phyloP scores from a whole-genome alignment of 192 early-diverging fungal genomes.

The Coemansia sp. region DNA sequence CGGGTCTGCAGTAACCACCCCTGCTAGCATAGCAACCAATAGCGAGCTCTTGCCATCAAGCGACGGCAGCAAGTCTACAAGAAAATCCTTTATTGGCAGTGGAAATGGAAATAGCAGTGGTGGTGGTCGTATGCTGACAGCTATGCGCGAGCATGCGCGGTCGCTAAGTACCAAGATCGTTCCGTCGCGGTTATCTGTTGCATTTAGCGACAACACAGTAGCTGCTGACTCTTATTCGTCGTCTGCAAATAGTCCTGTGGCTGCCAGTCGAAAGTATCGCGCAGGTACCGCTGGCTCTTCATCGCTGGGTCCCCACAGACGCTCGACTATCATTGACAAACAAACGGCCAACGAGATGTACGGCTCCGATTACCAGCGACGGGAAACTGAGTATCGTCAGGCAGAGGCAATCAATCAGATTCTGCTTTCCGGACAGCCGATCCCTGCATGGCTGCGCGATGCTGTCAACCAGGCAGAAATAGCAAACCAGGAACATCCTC shows the following conservation, averaged over 20 bases:
- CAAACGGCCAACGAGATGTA: slow-evolving; percentile 26
- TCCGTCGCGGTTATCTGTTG: slow-evolving; percentile 25
- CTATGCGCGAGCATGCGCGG: slow-evolving; percentile 40
- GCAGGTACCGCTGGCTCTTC: slow-evolving; percentile 9
- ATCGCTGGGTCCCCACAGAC: background rate
- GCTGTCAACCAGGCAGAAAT: slow-evolving; percentile 41
- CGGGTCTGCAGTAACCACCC: slow-evolving; percentile 20
- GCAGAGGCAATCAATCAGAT: slow-evolving; percentile 55
- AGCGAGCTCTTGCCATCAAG: slow-evolving; percentile 10
- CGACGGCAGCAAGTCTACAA: background rate
- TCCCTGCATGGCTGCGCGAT: slow-evolving; percentile 49
- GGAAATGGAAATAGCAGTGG: background rate
- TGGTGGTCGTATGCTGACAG: slow-evolving; percentile 19
- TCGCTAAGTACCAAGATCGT: slow-evolving; percentile 37
- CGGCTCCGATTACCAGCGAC: slow-evolving; percentile 31
- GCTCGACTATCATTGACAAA: slow-evolving; percentile 9
- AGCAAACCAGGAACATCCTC: background rate
- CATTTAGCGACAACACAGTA: slow-evolving; percentile 26
- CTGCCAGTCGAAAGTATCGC: slow-evolving; percentile 14
- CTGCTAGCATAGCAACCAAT: slow-evolving; percentile 25
- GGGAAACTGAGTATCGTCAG: slow-evolving; percentile 51
- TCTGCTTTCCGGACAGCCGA: slow-evolving; percentile 48
- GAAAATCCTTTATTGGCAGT: background rate
- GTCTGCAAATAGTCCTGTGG: background rate
- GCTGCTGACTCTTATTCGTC: background rate